Percentiles rank a stretch among this genome's conserved stretches.
Conservation (phyloP, 116 monocot genomes). For the Iris pallida region DNA sequence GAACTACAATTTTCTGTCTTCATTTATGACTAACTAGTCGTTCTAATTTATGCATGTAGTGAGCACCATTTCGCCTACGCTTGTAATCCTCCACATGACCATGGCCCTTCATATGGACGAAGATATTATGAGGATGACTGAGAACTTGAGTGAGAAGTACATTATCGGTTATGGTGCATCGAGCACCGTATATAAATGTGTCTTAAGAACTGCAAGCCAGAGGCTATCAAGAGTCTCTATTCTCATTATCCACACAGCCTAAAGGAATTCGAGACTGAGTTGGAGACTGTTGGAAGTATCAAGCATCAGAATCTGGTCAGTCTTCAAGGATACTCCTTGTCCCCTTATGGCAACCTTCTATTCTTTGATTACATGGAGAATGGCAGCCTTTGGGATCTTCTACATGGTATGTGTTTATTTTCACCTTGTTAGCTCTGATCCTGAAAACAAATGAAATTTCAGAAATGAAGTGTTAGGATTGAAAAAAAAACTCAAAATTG, state of each 20-base stretch:
- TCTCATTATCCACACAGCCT: slow-evolving; percentile 73
- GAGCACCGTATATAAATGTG: slow-evolving; percentile 94
- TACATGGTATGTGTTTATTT: slow-evolving; percentile 54
- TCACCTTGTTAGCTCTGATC: neutral
- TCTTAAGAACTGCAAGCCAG: slow-evolving; percentile 93
- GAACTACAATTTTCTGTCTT: too few relatives aligned
- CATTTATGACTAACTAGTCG: slow-evolving; percentile 2
- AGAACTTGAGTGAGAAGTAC: slow-evolving; percentile 89
- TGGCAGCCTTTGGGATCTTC: slow-evolving; percentile 96
- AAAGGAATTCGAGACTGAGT: slow-evolving; percentile 92
- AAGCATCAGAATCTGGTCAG: slow-evolving; percentile 91
- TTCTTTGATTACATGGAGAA: slow-evolving; percentile 99
- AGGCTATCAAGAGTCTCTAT: slow-evolving; percentile 83
- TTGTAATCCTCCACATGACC: slow-evolving; percentile 97
- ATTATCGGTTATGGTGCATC: slow-evolving; percentile 94
- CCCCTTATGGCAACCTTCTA: slow-evolving; percentile 78
- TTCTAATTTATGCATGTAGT: slow-evolving; percentile 26
- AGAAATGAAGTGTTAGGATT: too few relatives aligned
- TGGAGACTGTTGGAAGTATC: slow-evolving; percentile 91
- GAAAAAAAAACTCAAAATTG: too few relatives aligned
- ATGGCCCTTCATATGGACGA: slow-evolving; percentile 98
- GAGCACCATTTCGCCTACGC: slow-evolving; percentile 49
- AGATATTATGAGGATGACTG: slow-evolving; percentile 99
- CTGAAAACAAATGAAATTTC: neutral
- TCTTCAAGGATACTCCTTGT: slow-evolving; percentile 89